phyloP scores from a whole-genome alignment of 78 protist species.

The Dictyostelium purpureum region DNA sequence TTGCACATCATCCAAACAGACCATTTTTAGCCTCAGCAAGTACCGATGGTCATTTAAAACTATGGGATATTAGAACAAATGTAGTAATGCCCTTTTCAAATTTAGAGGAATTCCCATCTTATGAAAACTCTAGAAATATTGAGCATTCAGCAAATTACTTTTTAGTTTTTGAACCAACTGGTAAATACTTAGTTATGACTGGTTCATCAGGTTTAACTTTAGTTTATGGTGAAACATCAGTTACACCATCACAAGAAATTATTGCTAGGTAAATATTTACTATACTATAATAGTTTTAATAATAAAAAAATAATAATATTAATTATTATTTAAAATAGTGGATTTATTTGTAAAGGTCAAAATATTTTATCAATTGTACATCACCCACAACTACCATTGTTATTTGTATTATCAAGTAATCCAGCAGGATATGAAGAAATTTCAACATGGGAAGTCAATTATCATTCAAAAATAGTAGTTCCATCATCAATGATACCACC shows the following conservation, averaged over 20 bases:
- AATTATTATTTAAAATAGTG: slow-evolving; percentile 2
- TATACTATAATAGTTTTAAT: neutral
- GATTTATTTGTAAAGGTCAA: slow-evolving; percentile 73
- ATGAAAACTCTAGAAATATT: slow-evolving; percentile 70
- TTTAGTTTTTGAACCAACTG: slow-evolving; percentile 56
- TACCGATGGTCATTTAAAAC: slow-evolving; percentile 50
- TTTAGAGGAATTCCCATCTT: slow-evolving; percentile 64
- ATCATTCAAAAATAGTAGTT: slow-evolving; percentile 26
- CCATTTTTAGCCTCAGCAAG: slow-evolving; percentile 40
- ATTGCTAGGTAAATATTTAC: slow-evolving; percentile 43
- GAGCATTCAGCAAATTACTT: slow-evolving; percentile 69
- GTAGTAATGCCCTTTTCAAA: slow-evolving; percentile 29
- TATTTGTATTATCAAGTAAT: slow-evolving; percentile 29
- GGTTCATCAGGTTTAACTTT: slow-evolving; percentile 76
- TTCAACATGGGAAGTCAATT: slow-evolving; percentile 58
- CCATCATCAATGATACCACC: slow-evolving; percentile 37
- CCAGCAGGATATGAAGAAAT: slow-evolving; percentile 46
- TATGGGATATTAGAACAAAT: slow-evolving; percentile 51
- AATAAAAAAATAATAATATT: neutral
- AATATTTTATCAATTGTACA: slow-evolving; percentile 55
- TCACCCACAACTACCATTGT: slow-evolving; percentile 73
- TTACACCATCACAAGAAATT: slow-evolving; percentile 26
- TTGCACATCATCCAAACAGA: slow-evolving; percentile 68
- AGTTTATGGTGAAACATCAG: slow-evolving; percentile 50
- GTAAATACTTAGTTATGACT: slow-evolving; percentile 60